Conservation (phyloP, 2,329 filamentous ascomycete genomes). For the Pleurostoma richardsiae region DNA sequence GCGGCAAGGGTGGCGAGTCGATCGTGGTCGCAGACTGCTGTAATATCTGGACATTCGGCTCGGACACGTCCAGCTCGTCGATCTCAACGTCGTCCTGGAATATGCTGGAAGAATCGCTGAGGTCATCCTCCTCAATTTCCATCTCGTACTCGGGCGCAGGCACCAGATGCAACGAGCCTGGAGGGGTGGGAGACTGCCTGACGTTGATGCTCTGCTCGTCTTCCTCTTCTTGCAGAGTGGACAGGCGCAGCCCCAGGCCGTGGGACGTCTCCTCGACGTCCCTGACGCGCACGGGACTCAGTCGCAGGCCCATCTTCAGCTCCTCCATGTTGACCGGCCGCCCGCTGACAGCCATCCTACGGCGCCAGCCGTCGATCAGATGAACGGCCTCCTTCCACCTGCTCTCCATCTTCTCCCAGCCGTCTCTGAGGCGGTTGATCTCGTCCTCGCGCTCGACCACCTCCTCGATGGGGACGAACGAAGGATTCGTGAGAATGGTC, state of each 20-base stretch:
- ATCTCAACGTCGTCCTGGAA: slow-evolving; percentile 37
- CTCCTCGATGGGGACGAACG: slow-evolving; percentile 92
- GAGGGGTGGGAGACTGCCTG: slow-evolving; percentile 21
- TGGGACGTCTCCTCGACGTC: slow-evolving; percentile 42
- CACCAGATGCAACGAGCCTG: slow-evolving; percentile 33
- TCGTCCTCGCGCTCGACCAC: slow-evolving; percentile 90
- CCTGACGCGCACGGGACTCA: slow-evolving; percentile 53
- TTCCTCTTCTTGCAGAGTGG: slow-evolving; percentile 40
- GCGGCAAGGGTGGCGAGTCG: slow-evolving; percentile 39
- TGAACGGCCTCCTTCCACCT: slow-evolving; percentile 86
- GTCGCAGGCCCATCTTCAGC: slow-evolving; percentile 61
- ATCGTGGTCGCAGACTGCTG: slow-evolving; percentile 34
- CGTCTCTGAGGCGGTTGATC: slow-evolving; percentile 74
- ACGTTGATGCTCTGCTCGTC: slow-evolving; percentile 10
- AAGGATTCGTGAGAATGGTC: slow-evolving; percentile 85
- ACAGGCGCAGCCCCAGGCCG: slow-evolving; percentile 30
- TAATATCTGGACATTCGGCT: slow-evolving; percentile 38
- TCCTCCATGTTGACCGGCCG: slow-evolving; percentile 66
- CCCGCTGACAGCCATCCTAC: slow-evolving; percentile 67
- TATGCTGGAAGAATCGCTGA: slow-evolving; percentile 33
- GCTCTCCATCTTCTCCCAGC: slow-evolving; percentile 90
- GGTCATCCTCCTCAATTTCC: slow-evolving; percentile 20
- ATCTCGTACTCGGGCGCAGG: slow-evolving; percentile 23
- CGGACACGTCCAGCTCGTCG: slow-evolving; percentile 34
- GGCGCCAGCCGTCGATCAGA: slow-evolving; percentile 90